phyloP scores from a whole-genome alignment of 805 yeast species.

The Candida khao-thaluensis region DNA sequence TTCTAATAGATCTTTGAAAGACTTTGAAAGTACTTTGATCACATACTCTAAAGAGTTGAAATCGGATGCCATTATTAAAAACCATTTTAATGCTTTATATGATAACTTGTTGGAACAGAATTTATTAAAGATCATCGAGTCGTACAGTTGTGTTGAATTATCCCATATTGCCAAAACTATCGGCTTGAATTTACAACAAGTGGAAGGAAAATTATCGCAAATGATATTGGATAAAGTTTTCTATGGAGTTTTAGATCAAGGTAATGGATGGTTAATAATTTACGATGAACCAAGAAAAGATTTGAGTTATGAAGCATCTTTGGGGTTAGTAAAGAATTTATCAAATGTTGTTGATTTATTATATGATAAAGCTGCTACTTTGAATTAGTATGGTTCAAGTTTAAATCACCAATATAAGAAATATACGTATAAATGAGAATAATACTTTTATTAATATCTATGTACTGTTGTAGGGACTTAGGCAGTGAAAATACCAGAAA shows the following conservation, averaged over 20 bases:
- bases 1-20: slow-evolving; percentile 83
- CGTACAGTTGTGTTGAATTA: slow-evolving; percentile 93
- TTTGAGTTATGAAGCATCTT: slow-evolving; percentile 81
- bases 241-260: slow-evolving; percentile 95
- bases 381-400: too few relatives aligned
- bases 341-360: slow-evolving; percentile 84
- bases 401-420: too few relatives aligned
- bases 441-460: too few relatives aligned
- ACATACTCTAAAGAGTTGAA: slow-evolving; percentile 73
- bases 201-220: slow-evolving; percentile 92
- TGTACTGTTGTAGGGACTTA: too few relatives aligned
- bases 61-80: slow-evolving; percentile 82
- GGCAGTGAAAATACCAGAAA: slow-evolving; percentile 45
- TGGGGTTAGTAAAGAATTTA: slow-evolving; percentile 84
- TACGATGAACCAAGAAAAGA: slow-evolving; percentile 88
- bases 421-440: too few relatives aligned
- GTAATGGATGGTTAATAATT: slow-evolving; percentile 94
- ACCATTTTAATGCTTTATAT: slow-evolving; percentile 89
- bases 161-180: slow-evolving; percentile 83
- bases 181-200: slow-evolving; percentile 82
- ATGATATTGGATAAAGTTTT: slow-evolving; percentile 96
- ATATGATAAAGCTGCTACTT: slow-evolving; percentile 87
- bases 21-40: slow-evolving; percentile 80
- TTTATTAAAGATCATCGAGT: slow-evolving; percentile 90
- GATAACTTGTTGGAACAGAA: slow-evolving; percentile 92